phyloP scores from a whole-genome alignment of 306 rosid genomes.

The Gynostemma pentaphyllum region DNA sequence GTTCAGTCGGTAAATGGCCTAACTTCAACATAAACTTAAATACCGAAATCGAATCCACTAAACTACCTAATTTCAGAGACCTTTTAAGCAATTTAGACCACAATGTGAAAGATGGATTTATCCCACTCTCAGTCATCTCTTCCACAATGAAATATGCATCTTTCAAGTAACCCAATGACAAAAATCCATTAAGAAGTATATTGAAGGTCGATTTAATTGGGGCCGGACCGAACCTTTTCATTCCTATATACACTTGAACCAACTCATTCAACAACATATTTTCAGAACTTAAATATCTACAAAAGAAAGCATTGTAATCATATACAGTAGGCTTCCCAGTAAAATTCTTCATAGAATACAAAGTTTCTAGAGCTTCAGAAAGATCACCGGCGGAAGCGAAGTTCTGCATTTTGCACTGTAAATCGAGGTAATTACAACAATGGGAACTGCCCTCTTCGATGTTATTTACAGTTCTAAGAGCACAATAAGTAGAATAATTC shows the following conservation, averaged over 20 bases:
- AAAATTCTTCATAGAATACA: slow-evolving; percentile 21
- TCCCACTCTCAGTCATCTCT: slow-evolving; percentile 27
- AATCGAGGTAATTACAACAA: slow-evolving; percentile 14
- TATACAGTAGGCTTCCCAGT: slow-evolving; percentile 28
- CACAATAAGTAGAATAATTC: slow-evolving; percentile 19
- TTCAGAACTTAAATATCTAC: slow-evolving; percentile 23
- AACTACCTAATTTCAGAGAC: slow-evolving; percentile 13
- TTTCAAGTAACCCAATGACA: slow-evolving; percentile 15
- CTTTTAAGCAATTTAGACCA: slow-evolving; percentile 25
- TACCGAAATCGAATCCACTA: slow-evolving; percentile 15
- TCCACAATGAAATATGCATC: slow-evolving; percentile 22
- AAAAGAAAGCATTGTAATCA: slow-evolving; percentile 30
- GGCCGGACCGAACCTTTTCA: slow-evolving; percentile 28
- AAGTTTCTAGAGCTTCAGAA: slow-evolving; percentile 19
- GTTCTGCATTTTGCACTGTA: slow-evolving; percentile 19
- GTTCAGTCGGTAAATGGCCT: slow-evolving; percentile 23
- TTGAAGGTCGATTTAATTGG: slow-evolving; percentile 39
- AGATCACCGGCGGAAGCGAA: slow-evolving; percentile 26
- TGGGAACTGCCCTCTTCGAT: slow-evolving; percentile 6
- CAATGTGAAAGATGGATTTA: slow-evolving; percentile 23
- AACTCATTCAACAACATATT: slow-evolving; percentile 15
- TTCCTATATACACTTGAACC: slow-evolving; percentile 22
- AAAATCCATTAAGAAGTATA: slow-evolving; percentile 27
- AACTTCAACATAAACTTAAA: slow-evolving; percentile 29
- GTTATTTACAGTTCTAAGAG: slow-evolving; percentile 13